Base-by-base conservation (phyloP, 305 asterid genomes). In the Ajuga reptans region DNA sequence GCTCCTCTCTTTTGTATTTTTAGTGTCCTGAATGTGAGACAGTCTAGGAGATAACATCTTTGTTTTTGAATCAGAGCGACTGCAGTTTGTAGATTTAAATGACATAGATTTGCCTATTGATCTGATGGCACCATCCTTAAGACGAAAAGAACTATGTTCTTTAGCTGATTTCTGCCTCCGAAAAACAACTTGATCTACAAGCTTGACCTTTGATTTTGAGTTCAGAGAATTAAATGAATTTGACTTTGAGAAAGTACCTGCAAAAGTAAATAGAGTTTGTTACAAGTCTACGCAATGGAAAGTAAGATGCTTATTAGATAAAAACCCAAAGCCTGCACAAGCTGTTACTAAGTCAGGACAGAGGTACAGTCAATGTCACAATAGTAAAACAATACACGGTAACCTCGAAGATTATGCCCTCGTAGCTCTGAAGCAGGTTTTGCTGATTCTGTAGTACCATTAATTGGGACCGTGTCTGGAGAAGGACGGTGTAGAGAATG, bases 171-270 rank as follows among this genome's bases (percentile, higher is more conserved):
- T 89, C 73, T 80, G 95, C 85, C 88, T 85, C 82, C 69, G 90
- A 57, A 80, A 74, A 75, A 73, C 77, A 77, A 78, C 89, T 75
- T 88, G 89, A 77, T 88, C 96, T 18, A 81, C 87, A 69, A 81
- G 96, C 79, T 83, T 87, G 77, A 83, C 85, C 72, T 80, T 86
- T 53, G 92, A 89, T 76, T 86, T 92, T 73, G 85, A 77, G 81
- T 76, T 84, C 74, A 74, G 68, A 66, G 88, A 80, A 83, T 59
- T 86, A 78, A 89, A 89, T 67, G 97, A 92, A 69, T 79, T 84
- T 6, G 96, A 89, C 85, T 89, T 92, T 11, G 79, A 79, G 80
- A 84, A 83, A 70, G 74, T 69, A 82, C 96, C 99, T 93, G 88
- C 80, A 79, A 29, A 51, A 77, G 62, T 73, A 50, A 61, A 62